Base-by-base conservation (phyloP, 768 basidiomycete species). In the Boletales sp. region DNA sequence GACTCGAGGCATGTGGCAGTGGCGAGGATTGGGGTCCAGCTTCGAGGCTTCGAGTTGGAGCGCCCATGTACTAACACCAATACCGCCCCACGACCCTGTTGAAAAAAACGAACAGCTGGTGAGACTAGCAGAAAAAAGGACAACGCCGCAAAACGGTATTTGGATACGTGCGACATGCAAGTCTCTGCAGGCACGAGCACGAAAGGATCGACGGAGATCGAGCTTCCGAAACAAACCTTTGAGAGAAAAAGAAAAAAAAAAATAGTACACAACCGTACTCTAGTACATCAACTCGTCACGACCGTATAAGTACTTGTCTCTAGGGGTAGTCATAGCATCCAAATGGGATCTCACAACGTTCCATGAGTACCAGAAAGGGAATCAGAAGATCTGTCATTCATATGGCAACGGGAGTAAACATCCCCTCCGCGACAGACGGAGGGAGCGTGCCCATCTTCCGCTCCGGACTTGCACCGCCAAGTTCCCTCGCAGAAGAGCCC, bases 341-440 rank as follows among this genome's bases (percentile, higher is more conserved):
- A 49, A 51, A 52, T 50, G 36, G 32, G 19, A 43, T 62, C 19
- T 21, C 48, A 47, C 21, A 46, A 52, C 31, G 48, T 40, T n/a
- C 42, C 37, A 45, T 11, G 53, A 40, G 48, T 45, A 52, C 40
- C 18, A 21, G n/a, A 39, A 44, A 52, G 43, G 51, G 7, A 58
- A 58, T 58, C 42, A 46, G 53, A 64, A 56, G 51, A 35, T 41
- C 54, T 32, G 40, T 42, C 51, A 37, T 49, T 69, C 58, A 69
- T 57, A 69, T 64, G 8, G 53, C 58, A 58, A 68, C 58, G 34
- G 66, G 53, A 13, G 53, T 53, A 40, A 68, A 57, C n/a, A 18
- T 42, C 0, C 40, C 62, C 39, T 66, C 66, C 27, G 41, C 47
- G 12, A 43, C 49, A 21, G 50, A 37, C 15, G 41, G 43, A 11